Evolutionary conservation across 306 rosid genomes (phyloP).

Genomic region (Elaeagnus macrophylla): DNA sequence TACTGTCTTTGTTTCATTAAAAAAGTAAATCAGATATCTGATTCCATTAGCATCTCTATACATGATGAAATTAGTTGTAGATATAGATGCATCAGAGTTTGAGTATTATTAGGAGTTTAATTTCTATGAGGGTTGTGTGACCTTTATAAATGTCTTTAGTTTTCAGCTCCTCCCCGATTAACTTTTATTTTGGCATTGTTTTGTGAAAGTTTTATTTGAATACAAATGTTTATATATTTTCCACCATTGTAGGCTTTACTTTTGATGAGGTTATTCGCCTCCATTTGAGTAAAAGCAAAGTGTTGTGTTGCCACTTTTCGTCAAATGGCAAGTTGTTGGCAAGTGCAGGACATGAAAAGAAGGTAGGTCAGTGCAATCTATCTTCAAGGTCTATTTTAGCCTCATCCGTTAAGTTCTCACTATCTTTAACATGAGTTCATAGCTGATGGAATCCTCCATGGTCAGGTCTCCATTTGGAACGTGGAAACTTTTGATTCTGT

Average conservation of each 20-base stretch:
- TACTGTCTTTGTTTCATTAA: no score
- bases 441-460: conserved; percentile 18
- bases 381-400: conserved; percentile 12
- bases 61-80: no score
- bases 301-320: conserved; percentile 59
- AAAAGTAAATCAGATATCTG: no score
- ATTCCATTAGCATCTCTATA: no score
- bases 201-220: neutral
- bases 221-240: conserved; percentile 1
- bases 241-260: conserved; percentile 27
- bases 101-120: no score
- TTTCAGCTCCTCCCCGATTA: no score
- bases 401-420: conserved; percentile 11
- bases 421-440: conserved; percentile 15
- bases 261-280: conserved; percentile 42
- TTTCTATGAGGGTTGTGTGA: no score
- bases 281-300: conserved; percentile 33
- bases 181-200: no score
- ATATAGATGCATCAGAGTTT: no score
- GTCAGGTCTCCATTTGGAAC: conserved; percentile 57
- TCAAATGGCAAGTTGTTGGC: conserved; percentile 49
- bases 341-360: conserved; percentile 48
- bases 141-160: no score
- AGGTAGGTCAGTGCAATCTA: conserved; percentile 33
- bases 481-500: conserved; percentile 33